These are phyloP conservation scores for Colletotrichum agaves DNA, from an alignment of 2,329 filamentous ascomycete species.

Conservation along the genomic window DNA sequence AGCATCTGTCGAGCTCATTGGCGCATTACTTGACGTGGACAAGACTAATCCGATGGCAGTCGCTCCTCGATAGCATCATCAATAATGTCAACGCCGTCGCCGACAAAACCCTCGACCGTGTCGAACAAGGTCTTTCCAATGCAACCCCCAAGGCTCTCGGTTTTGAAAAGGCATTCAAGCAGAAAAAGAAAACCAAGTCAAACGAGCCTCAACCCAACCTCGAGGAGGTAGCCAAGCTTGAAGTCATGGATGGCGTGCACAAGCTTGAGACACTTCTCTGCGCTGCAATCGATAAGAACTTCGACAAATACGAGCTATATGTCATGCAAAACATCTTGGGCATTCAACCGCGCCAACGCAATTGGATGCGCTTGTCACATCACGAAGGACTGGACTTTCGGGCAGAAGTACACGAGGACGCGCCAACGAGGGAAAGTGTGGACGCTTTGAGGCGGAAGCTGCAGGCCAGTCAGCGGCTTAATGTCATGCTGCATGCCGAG, in stretches of 20 bases:
- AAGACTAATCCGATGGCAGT: conserved; percentile 60
- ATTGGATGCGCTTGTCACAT: conserved; percentile 85
- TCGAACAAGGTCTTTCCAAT: conserved; percentile 83
- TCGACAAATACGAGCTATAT: conserved; percentile 90
- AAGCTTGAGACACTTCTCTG: conserved; percentile 86
- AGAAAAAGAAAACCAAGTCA: conserved; percentile 44
- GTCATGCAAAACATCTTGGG: conserved; percentile 86
- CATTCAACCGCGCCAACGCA: conserved; percentile 74
- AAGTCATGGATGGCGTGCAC: conserved; percentile 90
- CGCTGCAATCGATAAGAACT: conserved; percentile 84
- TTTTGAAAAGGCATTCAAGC: conserved; percentile 62
- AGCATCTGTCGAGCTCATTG: conserved; percentile 24
- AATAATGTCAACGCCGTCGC: conserved; percentile 95
- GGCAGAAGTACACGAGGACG: conserved; percentile 29
- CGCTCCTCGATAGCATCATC: conserved; percentile 96
- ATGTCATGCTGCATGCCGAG: conserved; percentile 76
- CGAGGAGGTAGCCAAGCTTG: conserved; percentile 60
- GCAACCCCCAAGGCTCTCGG: conserved; percentile 82
- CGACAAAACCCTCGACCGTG: conserved; percentile 86
- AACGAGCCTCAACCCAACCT: conserved; percentile 50
- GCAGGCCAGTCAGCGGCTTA: conserved; percentile 81
- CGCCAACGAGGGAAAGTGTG: conserved; percentile 71
- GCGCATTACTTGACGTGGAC: conserved; percentile 11
- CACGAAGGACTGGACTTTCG: conserved; percentile 76
- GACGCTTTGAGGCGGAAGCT: conserved; percentile 78